These are phyloP conservation scores for Eutrema japonicum DNA, from an alignment of 345 rosid species.

Conservation along the genomic window DNA sequence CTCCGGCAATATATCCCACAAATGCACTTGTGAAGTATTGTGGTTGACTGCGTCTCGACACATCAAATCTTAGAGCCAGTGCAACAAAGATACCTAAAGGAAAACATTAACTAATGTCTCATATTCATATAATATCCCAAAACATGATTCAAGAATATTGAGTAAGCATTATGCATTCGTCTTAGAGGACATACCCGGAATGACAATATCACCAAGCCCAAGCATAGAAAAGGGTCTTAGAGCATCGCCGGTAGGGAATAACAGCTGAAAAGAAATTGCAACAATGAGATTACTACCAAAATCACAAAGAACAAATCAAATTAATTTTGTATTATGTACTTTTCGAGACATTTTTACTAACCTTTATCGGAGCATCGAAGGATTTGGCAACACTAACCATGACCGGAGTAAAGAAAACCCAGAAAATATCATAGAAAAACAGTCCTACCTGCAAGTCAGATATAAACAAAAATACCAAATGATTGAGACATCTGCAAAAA, in stretches of 20 bases:
- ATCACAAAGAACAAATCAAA: constrained; percentile 2
- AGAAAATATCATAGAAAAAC: constrained; percentile 94
- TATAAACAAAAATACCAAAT: constrained; percentile 23
- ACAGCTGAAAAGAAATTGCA: constrained; percentile 57
- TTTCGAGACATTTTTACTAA: constrained; percentile 42
- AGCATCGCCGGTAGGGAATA: constrained; percentile 85
- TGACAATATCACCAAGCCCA: constrained; percentile 99
- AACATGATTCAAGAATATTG: constrained; percentile 10
- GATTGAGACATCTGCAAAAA: constrained; percentile 11
- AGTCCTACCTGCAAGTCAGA: constrained; percentile 76
- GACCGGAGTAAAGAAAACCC: constrained; percentile 99
- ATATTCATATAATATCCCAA: constrained; percentile 11
- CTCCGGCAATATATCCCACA: constrained; percentile 74
- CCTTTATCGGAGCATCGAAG: constrained; percentile 99
- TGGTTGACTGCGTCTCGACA: constrained; percentile 77
- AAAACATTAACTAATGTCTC: constrained; percentile 2
- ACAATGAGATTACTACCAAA: constrained; percentile 2
- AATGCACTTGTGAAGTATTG: constrained; percentile 98
- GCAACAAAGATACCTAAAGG: constrained; percentile 94
- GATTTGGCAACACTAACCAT: constrained; percentile 99
- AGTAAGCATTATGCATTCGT: not conserved
- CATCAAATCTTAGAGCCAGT: constrained; percentile 90
- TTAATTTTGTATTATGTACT: not conserved
- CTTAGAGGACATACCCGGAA: constrained; percentile 70
- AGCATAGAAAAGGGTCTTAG: constrained; percentile 95